phyloP scores from a whole-genome alignment of 2,329 filamentous ascomycete species.

The Colletotrichum sp. region DNA sequence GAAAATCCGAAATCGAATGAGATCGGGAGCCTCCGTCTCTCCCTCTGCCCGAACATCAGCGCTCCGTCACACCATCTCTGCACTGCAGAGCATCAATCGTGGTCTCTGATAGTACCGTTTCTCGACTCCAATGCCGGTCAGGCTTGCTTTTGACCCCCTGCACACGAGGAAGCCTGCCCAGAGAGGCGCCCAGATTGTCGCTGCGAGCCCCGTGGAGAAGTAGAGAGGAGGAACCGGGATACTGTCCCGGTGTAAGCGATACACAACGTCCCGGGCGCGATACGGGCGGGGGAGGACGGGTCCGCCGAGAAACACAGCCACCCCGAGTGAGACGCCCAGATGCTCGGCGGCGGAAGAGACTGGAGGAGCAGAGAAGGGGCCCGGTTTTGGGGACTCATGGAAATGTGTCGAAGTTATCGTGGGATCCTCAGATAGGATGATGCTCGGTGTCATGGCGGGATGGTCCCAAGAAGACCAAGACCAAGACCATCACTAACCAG shows the following conservation, averaged over 20 bases:
- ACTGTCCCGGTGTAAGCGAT: constrained; percentile 2
- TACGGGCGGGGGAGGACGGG: constrained; percentile 13
- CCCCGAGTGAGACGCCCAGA: constrained; percentile 20
- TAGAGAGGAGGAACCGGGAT: constrained; percentile 1
- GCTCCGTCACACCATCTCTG: constrained; percentile 8
- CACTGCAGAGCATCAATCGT: not conserved
- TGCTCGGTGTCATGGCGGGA: not conserved
- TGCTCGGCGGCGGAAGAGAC: constrained; percentile 4
- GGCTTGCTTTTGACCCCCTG: not conserved
- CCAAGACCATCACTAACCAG: not conserved
- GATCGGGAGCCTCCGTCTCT: not conserved
- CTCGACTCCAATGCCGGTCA: not conserved
- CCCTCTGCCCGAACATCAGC: not conserved
- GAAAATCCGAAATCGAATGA: constrained; percentile 1
- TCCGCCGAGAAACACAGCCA: constrained; percentile 22
- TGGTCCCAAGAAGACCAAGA: not conserved
- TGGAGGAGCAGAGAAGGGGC: not conserved
- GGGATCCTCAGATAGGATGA: not conserved
- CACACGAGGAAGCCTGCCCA: constrained; percentile 10
- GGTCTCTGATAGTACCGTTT: not conserved
- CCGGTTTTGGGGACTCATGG: not conserved
- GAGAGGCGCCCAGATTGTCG: not conserved
- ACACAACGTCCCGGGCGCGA: constrained; percentile 15
- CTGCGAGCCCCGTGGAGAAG: not conserved
- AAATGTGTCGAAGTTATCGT: constrained; percentile 7